phyloP scores from a whole-genome alignment of 306 rosid species.

The Pachyrhizus erosus region DNA sequence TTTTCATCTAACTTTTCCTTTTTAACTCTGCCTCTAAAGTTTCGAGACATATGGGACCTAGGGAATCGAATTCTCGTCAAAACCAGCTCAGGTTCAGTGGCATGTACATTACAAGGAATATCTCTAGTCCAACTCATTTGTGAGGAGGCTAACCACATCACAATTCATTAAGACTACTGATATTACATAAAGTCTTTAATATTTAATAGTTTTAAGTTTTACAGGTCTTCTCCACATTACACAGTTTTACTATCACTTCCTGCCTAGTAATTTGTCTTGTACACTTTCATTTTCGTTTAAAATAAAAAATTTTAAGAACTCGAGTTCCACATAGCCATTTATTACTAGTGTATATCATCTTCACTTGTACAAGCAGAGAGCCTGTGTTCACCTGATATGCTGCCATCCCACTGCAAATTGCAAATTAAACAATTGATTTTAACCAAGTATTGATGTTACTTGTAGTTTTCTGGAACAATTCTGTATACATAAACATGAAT shows the following conservation, averaged over 20 bases:
- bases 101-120: constrained; percentile 33
- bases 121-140: not conserved
- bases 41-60: not conserved
- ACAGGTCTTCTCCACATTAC: not conserved
- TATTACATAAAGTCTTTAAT: constrained; percentile 6
- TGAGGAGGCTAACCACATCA: not conserved
- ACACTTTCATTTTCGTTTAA: not conserved
- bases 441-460: not conserved
- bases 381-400: not conserved
- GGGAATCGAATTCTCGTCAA: constrained; percentile 58
- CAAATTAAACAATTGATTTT: not conserved
- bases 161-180: not conserved
- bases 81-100: constrained; percentile 37
- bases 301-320: too few relatives aligned
- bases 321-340: not conserved
- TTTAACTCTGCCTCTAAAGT: constrained; percentile 1
- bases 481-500: constrained; percentile 28
- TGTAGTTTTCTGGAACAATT: constrained; percentile 15
- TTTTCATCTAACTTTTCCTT: constrained; percentile 15
- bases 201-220: not conserved
- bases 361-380: not conserved
- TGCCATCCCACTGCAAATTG: not conserved
- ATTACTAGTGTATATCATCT: constrained; percentile 19
- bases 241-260: constrained; percentile 1
- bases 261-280: not conserved